Evolutionary conservation across 2,329 filamentous ascomycete species (phyloP).

Genomic region (Fusarium nelsonii): DNA sequence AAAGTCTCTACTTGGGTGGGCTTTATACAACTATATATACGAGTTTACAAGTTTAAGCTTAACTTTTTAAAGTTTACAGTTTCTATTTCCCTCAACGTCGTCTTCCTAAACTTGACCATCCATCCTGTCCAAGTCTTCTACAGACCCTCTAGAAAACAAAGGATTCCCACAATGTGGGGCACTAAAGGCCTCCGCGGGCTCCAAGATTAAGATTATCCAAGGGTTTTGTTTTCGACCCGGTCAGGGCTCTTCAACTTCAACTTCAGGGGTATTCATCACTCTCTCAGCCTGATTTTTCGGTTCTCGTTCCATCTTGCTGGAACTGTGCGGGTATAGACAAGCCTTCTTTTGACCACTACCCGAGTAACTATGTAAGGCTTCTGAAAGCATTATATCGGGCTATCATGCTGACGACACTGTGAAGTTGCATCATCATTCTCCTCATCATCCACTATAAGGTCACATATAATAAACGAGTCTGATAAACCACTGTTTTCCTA

Average conservation of each 20-base stretch:
- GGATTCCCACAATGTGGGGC: constrained; percentile 18
- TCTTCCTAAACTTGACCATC: neutral
- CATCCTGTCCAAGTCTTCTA: constrained; percentile 1
- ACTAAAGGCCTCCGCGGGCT: constrained; percentile 18
- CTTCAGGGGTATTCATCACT: neutral
- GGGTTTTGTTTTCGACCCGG: neutral
- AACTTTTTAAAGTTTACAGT: neutral
- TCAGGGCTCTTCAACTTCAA: neutral
- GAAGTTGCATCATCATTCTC: neutral
- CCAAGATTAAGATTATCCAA: constrained; percentile 36
- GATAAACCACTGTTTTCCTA: neutral
- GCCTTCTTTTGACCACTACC: neutral
- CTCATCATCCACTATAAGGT: neutral
- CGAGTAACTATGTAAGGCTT: neutral
- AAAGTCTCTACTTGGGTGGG: neutral
- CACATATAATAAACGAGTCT: neutral
- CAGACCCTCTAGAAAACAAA: constrained; percentile 12
- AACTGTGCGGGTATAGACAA: neutral
- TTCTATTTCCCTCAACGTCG: neutral
- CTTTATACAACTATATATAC: neutral
- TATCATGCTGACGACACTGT: no score
- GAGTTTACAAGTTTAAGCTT: neutral
- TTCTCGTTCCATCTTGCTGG: neutral
- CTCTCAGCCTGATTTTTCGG: neutral
- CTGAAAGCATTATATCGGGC: neutral